Evolutionary conservation across 768 basidiomycete genomes (phyloP), one percentile per base, ranked within the genome.

Genomic region (Tubosaeta sp.): DNA sequence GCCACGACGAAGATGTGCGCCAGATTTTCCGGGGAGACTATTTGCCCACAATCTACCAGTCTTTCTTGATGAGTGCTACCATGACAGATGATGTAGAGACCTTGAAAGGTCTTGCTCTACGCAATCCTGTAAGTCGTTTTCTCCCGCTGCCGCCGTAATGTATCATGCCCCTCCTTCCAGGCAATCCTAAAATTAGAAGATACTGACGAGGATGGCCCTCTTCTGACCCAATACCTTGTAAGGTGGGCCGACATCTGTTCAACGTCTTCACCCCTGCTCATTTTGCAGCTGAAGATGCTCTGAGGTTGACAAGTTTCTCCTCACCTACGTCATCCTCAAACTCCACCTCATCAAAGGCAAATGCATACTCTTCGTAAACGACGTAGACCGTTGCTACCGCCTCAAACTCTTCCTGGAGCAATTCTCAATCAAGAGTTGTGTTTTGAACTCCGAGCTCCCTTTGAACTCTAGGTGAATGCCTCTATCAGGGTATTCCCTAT

Each of bases 341-440:
- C 84, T 99, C 60, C 91, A 86, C 67, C 87, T 99, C 53, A 86
- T 98, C 70, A 85, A 88, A 65, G 97, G 97, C 39, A 97, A 98
- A 83, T 91, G 88, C 61, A 88, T 99, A 57, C 72, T 99, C 35
- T 99, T 99, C 63, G 95, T 98, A 48, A 97, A 97, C 72, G 87
- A 92, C 63, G 88, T 97, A 43, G 95, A 97, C 60, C 84, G 95
- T 22, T 86, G 86, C 48, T 99, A 98, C 68, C 87, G 94, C 48
- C 77, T 99, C 55, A 97, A 97, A 67, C 82, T 99, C n/a, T 99
- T 98, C 72, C 75, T 99, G 38, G 97, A 98, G 61, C 94, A 97
- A 70, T 98, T 97, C 62, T 94, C 91, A 0, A 90, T 98, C 67
- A 93, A 93, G 70, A 87, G 86, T 58, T 97, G 95, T 59, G 95